phyloP scores from a whole-genome alignment of 495 filamentous ascomycete species.

The Tuber melanosporum region DNA sequence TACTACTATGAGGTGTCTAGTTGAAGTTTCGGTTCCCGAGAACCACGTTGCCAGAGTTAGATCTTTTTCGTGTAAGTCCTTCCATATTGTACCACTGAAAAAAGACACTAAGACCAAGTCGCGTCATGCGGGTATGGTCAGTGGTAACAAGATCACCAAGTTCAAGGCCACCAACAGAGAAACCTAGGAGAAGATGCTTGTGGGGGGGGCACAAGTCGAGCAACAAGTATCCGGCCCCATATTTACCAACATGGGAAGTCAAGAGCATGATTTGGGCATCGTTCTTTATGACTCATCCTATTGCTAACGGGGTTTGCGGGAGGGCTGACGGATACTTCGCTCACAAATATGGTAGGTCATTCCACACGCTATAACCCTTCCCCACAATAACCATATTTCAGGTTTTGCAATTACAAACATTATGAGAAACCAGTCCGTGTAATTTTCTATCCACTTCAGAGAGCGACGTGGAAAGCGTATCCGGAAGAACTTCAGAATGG shows the following conservation, averaged over 20 bases:
- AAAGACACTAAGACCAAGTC: constrained; percentile 88
- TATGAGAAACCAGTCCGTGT: too few relatives aligned
- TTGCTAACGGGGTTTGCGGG: constrained; percentile 93
- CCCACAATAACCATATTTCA: neutral
- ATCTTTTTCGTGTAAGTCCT: constrained; percentile 87
- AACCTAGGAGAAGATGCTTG: constrained; percentile 88
- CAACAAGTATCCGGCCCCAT: constrained; percentile 93
- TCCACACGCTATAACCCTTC: neutral
- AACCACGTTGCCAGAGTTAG: constrained; percentile 92
- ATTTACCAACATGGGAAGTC: constrained; percentile 65
- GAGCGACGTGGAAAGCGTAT: too few relatives aligned
- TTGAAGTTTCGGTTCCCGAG: constrained; percentile 50
- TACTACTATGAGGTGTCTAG: constrained; percentile 82
- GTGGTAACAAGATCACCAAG: constrained; percentile 97
- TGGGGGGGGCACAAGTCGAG: constrained; percentile 94
- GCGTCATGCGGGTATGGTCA: constrained; percentile 94
- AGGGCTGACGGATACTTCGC: constrained; percentile 94
- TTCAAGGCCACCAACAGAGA: constrained; percentile 90
- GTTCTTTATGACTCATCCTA: constrained; percentile 88
- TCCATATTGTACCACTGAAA: constrained; percentile 87
- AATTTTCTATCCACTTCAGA: too few relatives aligned
- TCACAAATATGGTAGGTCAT: constrained; percentile 82
- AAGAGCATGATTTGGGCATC: constrained; percentile 99
- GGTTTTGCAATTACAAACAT: too few relatives aligned
- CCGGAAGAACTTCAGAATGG: too few relatives aligned